Percentiles rank a stretch among this genome's conserved stretches.
Evolutionary conservation across 352 stramenopile species (phyloP).

Genomic region (Poterioochromonas sp.): DNA sequence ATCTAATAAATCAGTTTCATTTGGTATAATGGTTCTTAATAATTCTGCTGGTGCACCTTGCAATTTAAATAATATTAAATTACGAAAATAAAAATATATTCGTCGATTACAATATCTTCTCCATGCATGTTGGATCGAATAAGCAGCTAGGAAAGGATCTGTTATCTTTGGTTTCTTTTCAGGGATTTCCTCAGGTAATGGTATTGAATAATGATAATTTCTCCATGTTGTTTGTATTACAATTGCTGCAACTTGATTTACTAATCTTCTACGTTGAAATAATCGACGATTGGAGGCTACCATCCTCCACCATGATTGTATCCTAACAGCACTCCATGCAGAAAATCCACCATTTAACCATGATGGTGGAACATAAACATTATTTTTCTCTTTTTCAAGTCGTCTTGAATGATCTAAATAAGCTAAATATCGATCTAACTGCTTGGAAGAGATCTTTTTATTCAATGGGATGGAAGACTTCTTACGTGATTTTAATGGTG

Average conservation of each 20-base stretch:
- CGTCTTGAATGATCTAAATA: neutral
- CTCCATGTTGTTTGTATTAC: slow-evolving; percentile 22
- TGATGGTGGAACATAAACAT: too few relatives aligned
- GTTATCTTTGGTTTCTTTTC: neutral
- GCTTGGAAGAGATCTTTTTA: neutral
- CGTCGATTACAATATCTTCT: neutral
- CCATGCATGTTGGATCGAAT: neutral
- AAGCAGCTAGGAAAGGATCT: neutral
- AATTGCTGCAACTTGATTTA: slow-evolving; percentile 27
- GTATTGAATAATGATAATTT: neutral
- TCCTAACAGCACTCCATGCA: slow-evolving; percentile 6
- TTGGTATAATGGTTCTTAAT: slow-evolving; percentile 20
- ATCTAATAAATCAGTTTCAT: slow-evolving; percentile 9
- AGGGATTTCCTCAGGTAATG: neutral
- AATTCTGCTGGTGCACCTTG: neutral
- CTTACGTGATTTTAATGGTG: neutral
- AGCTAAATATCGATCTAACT: slow-evolving; percentile 3
- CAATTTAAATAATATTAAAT: neutral
- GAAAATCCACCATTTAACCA: slow-evolving; percentile 19
- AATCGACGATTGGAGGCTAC: neutral
- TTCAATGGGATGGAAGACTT: neutral
- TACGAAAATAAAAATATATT: slow-evolving; percentile 14
- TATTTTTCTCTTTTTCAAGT: neutral
- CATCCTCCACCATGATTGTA: slow-evolving; percentile 24
- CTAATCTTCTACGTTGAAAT: neutral